Evolutionary conservation across 1,284 basidiomycete species (phyloP), one percentile per base, ranked within the genome.

Genomic region (Sanghuangporus baumii): DNA sequence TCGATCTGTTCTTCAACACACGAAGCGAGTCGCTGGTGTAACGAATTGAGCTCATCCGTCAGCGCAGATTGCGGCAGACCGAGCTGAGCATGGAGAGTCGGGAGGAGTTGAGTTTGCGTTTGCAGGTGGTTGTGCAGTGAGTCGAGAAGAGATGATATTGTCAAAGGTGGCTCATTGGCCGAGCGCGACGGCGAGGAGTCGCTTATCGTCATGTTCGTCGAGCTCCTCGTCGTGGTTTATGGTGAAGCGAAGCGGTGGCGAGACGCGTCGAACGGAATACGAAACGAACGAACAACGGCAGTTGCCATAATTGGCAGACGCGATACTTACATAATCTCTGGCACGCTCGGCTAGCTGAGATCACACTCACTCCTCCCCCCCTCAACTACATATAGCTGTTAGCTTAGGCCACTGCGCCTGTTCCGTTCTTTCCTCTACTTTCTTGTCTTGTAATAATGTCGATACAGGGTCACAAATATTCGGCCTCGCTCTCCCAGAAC

Each of bases 101-200:
- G 91, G 9, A 93, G 75, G 16, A 90, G 76, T 67, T 87, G 83
- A 0, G 88, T 91, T 74, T 92, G 89, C 2, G 85, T 77, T 71
- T 88, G 88, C 2, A 93, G 76, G 70, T 90, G 87, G 11, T 85
- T 82, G 67, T 92, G 89, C 26, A 93, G 73, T n/a, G 88, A 87
- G 71, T 88, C 84, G 7, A 92, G 78, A 8, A 92, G 78, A 9
- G 87, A 79, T 55, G 87, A 88, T 55, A 87, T 65, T 26, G 74
- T 70, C 64, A 76, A 67, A 58, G 73, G 75, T 59, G 73, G 20
- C n/a, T 65, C 60, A 26, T 46, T 38, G 0, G 36, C n/a, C 40
- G 57, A 47, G 36, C 41, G 61, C n/a, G 63, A 48, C n/a, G 63
- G 56, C 52, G 63, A 63, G n/a, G 62, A 61, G 50, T 41, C 51